Conservation (phyloP, 352 stramenopile genomes). For the Phytopythium oedochilum region DNA sequence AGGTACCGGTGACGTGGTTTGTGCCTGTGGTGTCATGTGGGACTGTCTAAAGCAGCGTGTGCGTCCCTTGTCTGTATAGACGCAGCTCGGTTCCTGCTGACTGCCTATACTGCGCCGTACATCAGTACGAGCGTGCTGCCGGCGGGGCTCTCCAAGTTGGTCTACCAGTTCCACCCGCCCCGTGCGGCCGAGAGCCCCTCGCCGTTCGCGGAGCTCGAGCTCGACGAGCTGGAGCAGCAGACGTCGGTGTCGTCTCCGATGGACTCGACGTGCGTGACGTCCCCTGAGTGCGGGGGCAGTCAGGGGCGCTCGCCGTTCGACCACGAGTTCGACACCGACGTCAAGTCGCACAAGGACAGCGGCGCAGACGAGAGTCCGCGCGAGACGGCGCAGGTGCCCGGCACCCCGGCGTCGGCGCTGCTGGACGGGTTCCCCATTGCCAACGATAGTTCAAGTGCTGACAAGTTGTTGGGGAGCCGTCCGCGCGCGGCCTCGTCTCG, state of each 20-base stretch:
- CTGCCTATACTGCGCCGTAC: slow-evolving; percentile 75
- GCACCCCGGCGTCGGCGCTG: slow-evolving; percentile 18
- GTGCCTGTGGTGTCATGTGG: slow-evolving; percentile 35
- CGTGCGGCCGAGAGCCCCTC: slow-evolving; percentile 49
- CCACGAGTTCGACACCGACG: slow-evolving; percentile 70
- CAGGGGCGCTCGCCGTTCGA: slow-evolving; percentile 67
- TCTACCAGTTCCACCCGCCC: slow-evolving; percentile 64
- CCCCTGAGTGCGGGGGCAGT: slow-evolving; percentile 63
- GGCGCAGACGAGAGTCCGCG: slow-evolving; percentile 45
- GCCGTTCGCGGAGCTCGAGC: slow-evolving; percentile 33
- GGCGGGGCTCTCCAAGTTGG: slow-evolving; percentile 64
- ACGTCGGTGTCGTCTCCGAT: slow-evolving; percentile 44
- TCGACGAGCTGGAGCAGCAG: slow-evolving; percentile 36
- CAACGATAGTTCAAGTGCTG: slow-evolving; percentile 77
- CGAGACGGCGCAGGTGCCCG: slow-evolving; percentile 36
- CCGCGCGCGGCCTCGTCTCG: slow-evolving; percentile 20
- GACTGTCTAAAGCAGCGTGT: slow-evolving; percentile 63
- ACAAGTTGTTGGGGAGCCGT: slow-evolving; percentile 56
- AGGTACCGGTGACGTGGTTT: slow-evolving; percentile 48
- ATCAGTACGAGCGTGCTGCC: slow-evolving; percentile 73
- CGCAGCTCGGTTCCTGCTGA: slow-evolving; percentile 71
- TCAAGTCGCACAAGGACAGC: slow-evolving; percentile 41
- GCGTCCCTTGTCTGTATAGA: slow-evolving; percentile 56
- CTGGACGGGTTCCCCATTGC: slow-evolving; percentile 49
- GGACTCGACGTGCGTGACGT: slow-evolving; percentile 74